Evolutionary conservation across 148 eudicot genomes (phyloP).

Genomic region (Camellia japonica): DNA sequence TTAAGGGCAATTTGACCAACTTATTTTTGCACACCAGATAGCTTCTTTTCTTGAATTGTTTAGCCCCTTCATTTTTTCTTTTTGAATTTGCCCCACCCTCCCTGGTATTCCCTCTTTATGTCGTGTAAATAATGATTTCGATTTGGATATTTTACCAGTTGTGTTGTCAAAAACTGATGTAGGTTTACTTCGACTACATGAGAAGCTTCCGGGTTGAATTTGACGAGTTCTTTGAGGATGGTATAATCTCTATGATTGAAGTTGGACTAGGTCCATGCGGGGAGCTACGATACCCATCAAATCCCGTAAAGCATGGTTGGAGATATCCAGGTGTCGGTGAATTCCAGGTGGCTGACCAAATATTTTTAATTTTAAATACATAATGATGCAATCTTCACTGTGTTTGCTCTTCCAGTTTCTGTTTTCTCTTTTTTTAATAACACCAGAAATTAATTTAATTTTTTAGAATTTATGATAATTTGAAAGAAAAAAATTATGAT

Average conservation of each 20-base stretch:
- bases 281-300: slow-evolving; percentile 85
- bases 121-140: not conserved
- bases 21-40: not conserved
- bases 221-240: slow-evolving; percentile 70
- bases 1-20: not conserved
- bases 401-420: not conserved
- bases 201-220: slow-evolving; percentile 83
- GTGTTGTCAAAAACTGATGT: slow-evolving; percentile 8
- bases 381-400: not conserved
- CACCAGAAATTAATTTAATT: no score
- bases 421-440: no score
- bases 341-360: slow-evolving; percentile 64
- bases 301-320: slow-evolving; percentile 81
- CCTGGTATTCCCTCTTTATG: not conserved
- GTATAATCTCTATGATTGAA: slow-evolving; percentile 70
- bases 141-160: not conserved
- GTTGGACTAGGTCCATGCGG: slow-evolving; percentile 94
- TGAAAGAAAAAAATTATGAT: no score
- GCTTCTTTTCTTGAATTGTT: not conserved
- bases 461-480: no score
- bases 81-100: not conserved
- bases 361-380: slow-evolving; percentile 2
- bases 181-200: slow-evolving; percentile 95
- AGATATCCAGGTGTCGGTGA: slow-evolving; percentile 90
- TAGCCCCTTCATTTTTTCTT: not conserved